phyloP scores from a whole-genome alignment of 805 yeast species.

The Wickerhamiella cacticola region DNA sequence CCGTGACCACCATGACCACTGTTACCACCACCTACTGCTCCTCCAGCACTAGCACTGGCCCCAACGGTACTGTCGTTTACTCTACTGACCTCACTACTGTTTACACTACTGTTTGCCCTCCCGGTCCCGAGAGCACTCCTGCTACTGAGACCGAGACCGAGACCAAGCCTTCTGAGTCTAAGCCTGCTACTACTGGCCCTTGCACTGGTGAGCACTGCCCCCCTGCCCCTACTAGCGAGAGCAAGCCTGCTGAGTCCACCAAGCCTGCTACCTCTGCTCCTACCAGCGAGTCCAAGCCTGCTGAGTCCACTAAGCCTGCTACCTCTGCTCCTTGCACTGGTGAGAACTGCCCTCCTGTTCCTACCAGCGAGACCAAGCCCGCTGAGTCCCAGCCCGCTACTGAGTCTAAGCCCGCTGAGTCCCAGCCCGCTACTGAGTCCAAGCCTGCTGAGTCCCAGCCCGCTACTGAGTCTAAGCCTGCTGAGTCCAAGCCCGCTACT shows the following conservation, averaged over 20 bases:
- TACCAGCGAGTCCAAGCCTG: background rate
- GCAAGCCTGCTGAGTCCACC: background rate
- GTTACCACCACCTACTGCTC: slow-evolving; percentile 2
- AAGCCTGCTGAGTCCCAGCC: background rate
- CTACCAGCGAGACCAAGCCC: slow-evolving; percentile 9
- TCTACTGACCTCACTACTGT: slow-evolving; percentile 9
- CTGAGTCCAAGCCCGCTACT: slow-evolving; percentile 1
- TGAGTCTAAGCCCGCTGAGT: slow-evolving; percentile 1
- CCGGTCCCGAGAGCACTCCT: background rate
- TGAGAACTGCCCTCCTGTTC: background rate
- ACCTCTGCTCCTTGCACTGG: background rate
- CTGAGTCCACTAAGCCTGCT: too few relatives aligned
- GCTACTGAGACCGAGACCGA: background rate
- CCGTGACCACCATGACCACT: slow-evolving; percentile 1
- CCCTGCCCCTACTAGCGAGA: background rate
- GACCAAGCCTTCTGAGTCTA: background rate
- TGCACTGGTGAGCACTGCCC: too few relatives aligned
- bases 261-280: background rate
- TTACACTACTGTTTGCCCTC: slow-evolving; percentile 11
- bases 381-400: slow-evolving; percentile 6
- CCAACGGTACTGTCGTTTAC: background rate
- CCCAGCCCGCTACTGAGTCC: background rate
- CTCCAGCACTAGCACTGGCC: slow-evolving; percentile 8
- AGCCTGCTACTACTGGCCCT: too few relatives aligned
- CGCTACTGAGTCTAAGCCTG: background rate